Percentiles rank a stretch among this genome's conserved stretches.
Evolutionary conservation across 345 rosid species (phyloP).

Genomic region (Bruguiera sexangula): DNA sequence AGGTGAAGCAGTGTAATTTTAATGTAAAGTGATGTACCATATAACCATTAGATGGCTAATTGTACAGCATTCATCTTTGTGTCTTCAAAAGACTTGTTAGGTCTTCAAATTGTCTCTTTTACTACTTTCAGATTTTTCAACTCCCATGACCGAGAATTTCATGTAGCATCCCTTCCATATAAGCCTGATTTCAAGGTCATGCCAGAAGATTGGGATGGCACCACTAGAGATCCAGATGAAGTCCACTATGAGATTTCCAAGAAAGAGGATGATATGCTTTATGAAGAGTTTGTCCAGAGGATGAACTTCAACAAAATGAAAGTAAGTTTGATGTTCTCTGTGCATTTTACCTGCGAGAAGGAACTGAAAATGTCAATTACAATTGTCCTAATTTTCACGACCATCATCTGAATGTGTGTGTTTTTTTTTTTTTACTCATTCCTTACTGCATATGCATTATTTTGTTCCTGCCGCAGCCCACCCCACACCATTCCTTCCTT

Average conservation of each 20-base stretch:
- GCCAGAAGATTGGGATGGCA: slow-evolving; percentile 99
- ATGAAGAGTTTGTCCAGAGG: slow-evolving; percentile 75
- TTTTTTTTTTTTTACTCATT: no score
- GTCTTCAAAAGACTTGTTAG: not conserved
- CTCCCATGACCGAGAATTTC: slow-evolving; percentile 92
- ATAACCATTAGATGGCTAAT: not conserved
- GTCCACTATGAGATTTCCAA: slow-evolving; percentile 96
- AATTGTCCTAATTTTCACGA: no score
- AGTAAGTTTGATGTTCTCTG: slow-evolving; percentile 37
- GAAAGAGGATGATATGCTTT: slow-evolving; percentile 91
- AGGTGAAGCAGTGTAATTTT: not conserved
- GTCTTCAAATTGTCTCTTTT: not conserved
- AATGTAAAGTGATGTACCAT: not conserved
- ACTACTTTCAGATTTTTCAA: slow-evolving; percentile 55
- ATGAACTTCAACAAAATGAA: slow-evolving; percentile 88
- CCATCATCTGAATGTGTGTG: no score
- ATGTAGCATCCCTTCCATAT: slow-evolving; percentile 88
- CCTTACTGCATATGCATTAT: no score
- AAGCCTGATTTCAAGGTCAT: slow-evolving; percentile 95
- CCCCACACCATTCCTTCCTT: no score
- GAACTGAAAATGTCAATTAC: not conserved
- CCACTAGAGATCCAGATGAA: slow-evolving; percentile 80
- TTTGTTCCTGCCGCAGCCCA: no score
- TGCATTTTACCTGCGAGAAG: slow-evolving; percentile 1
- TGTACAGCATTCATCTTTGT: not conserved